These are phyloP conservation scores for Spathaspora gorwiae DNA, from an alignment of 805 yeast species.

Conservation along the genomic window DNA sequence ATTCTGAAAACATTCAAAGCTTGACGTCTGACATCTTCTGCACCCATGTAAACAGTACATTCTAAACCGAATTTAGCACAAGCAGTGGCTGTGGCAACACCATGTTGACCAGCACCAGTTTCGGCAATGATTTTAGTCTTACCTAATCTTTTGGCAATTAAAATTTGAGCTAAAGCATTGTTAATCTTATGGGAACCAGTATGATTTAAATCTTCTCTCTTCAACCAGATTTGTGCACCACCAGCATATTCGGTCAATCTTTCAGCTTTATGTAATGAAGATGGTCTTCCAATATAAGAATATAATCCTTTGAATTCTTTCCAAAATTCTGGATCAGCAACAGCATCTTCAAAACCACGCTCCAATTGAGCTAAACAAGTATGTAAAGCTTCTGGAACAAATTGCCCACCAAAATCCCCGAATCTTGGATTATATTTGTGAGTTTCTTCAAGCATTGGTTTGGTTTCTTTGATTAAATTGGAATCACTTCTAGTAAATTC, in stretches of 20 bases:
- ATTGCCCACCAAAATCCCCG: constrained; percentile 98
- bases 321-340: constrained; percentile 91
- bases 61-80: constrained; percentile 89
- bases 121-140: constrained; percentile 77
- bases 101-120: constrained; percentile 93
- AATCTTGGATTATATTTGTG: constrained; percentile 75
- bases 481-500: constrained; percentile 18
- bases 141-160: constrained; percentile 75
- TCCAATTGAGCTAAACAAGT: constrained; percentile 89
- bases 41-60: constrained; percentile 97
- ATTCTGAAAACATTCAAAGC: constrained; percentile 97
- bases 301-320: constrained; percentile 80
- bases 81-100: constrained; percentile 91
- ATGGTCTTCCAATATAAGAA: constrained; percentile 95
- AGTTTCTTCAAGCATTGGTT: constrained; percentile 43
- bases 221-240: constrained; percentile 91
- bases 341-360: constrained; percentile 79
- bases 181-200: constrained; percentile 87
- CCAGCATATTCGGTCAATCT: constrained; percentile 86
- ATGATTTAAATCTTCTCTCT: constrained; percentile 92
- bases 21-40: constrained; percentile 98
- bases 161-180: constrained; percentile 78
- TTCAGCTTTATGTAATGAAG: constrained; percentile 85
- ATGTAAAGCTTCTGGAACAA: constrained; percentile 94
- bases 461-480: constrained; percentile 25